A percentile compares a stretch with the other conserved stretches of the same genome.
Conservation (phyloP, 768 basidiomycete species). For the Auricularia auricula-judae region DNA sequence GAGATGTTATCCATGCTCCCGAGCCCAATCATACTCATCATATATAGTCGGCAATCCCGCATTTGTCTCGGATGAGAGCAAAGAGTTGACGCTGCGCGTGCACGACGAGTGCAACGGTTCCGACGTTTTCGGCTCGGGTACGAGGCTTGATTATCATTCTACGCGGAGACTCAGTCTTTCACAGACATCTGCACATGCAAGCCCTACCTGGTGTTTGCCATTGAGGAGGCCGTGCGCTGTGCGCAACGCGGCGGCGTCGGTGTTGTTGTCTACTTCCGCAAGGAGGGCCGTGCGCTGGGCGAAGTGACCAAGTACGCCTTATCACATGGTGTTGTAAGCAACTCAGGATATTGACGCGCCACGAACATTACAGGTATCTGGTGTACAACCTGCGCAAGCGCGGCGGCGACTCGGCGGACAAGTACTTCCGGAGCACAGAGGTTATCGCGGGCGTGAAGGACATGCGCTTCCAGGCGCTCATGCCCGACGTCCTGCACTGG, state of each 20-base stretch:
- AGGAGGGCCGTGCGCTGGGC: slow-evolving; percentile 86
- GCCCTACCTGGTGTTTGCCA: slow-evolving; percentile 85
- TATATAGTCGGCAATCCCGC: slow-evolving; percentile 69
- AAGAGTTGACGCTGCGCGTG: slow-evolving; percentile 77
- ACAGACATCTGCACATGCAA: slow-evolving; percentile 82
- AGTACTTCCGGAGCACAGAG: slow-evolving; percentile 91
- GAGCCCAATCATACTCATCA: neutral
- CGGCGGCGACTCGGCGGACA: slow-evolving; percentile 83
- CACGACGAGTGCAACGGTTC: slow-evolving; percentile 97
- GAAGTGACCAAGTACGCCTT: slow-evolving; percentile 71
- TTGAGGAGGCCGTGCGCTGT: slow-evolving; percentile 82
- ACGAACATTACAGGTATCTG: slow-evolving; percentile 45
- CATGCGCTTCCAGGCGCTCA: slow-evolving; percentile 88
- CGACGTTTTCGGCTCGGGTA: slow-evolving; percentile 78
- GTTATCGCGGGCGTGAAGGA: slow-evolving; percentile 91
- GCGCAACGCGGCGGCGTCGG: slow-evolving; percentile 85
- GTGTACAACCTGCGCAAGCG: slow-evolving; percentile 97
- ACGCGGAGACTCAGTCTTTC: neutral
- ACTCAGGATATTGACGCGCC: neutral
- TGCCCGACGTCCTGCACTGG: slow-evolving; percentile 97
- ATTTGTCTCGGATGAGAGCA: slow-evolving; percentile 60
- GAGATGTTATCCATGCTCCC: slow-evolving; percentile 11
- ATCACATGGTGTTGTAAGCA: neutral
- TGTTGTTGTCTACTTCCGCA: slow-evolving; percentile 87
- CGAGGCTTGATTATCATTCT: slow-evolving; percentile 15